These are phyloP conservation scores for Penicilliopsis zonata DNA, from an alignment of 495 filamentous ascomycete species.

Conservation along the genomic window DNA sequence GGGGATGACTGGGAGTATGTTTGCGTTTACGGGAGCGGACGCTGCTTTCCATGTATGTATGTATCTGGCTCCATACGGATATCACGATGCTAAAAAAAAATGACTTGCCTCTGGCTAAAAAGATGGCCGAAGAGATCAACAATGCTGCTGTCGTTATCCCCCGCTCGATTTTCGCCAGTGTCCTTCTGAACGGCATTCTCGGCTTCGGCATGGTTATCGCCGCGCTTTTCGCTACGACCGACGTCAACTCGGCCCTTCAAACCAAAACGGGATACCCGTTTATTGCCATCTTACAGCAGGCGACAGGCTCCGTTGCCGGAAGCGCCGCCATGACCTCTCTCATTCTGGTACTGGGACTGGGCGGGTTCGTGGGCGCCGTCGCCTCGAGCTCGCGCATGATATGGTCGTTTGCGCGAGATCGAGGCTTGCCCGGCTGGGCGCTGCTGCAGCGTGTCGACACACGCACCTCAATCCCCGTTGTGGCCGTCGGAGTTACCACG, in stretches of 20 bases:
- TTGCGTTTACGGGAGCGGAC: slow-evolving; percentile 6
- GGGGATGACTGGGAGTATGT: slow-evolving; percentile 10
- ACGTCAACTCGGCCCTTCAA: slow-evolving; percentile 19
- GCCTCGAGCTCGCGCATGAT: slow-evolving; percentile 41
- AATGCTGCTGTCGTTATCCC: slow-evolving; percentile 27
- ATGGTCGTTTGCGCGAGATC: slow-evolving; percentile 51
- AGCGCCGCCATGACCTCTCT: slow-evolving; percentile 32
- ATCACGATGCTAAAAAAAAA: slow-evolving; percentile 25
- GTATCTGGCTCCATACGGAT: too few species aligned
- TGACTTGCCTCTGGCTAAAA: slow-evolving; percentile 23
- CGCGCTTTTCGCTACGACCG: slow-evolving; percentile 30
- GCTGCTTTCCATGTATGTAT: background rate
- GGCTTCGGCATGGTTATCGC: slow-evolving; percentile 28
- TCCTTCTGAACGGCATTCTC: slow-evolving; percentile 30
- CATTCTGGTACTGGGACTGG: slow-evolving; percentile 26
- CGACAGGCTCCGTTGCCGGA: slow-evolving; percentile 30
- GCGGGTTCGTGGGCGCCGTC: slow-evolving; percentile 33
- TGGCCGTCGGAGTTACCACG: slow-evolving; percentile 29
- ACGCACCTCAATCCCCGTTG: slow-evolving; percentile 33
- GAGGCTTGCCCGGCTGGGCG: slow-evolving; percentile 43
- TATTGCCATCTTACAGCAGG: slow-evolving; percentile 39
- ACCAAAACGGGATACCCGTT: slow-evolving; percentile 37
- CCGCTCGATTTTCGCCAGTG: slow-evolving; percentile 25
- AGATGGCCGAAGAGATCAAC: slow-evolving; percentile 34
- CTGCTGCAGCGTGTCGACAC: slow-evolving; percentile 33